Percentiles rank a stretch among this genome's conserved stretches.
Conservation (phyloP, 2,329 filamentous ascomycete genomes). For the Xylariaceae sp. region DNA sequence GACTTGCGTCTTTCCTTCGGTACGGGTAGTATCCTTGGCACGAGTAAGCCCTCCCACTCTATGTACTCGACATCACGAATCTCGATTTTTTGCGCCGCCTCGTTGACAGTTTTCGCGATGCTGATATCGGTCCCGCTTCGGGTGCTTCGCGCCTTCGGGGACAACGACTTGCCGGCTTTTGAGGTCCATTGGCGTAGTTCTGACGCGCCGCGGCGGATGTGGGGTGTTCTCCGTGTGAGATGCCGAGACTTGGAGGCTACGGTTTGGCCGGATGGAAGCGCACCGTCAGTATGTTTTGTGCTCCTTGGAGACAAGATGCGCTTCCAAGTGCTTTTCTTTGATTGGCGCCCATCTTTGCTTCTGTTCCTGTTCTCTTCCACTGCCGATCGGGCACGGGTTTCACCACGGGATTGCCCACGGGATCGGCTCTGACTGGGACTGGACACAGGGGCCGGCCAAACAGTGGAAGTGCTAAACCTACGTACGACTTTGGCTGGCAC, state of each 20-base stretch:
- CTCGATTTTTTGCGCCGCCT: constrained; percentile 8
- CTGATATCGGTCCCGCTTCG: constrained; percentile 10
- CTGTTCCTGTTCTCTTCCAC: background rate
- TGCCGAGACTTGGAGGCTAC: constrained; percentile 10
- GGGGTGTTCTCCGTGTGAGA: background rate
- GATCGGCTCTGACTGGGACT: background rate
- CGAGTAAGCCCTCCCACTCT: constrained; percentile 10
- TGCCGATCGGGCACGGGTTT: background rate
- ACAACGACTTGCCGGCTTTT: background rate
- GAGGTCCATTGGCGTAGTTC: background rate
- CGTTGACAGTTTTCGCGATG: constrained; percentile 13
- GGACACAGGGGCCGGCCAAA: background rate
- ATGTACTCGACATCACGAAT: constrained; percentile 10
- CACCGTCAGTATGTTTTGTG: constrained; percentile 2
- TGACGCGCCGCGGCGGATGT: background rate
- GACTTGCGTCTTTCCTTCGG: constrained; percentile 1
- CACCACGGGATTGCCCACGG: too few species aligned
- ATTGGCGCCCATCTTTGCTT: background rate
- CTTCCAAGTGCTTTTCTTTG: background rate
- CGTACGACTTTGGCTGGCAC: background rate
- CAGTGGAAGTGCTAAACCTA: background rate
- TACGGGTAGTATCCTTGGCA: constrained; percentile 10
- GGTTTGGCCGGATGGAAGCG: background rate
- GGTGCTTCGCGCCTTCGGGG: background rate
- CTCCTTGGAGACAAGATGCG: background rate